These are phyloP conservation scores for Pisolithus microcarpus DNA, from an alignment of 768 basidiomycete species.

Conservation along the genomic window DNA sequence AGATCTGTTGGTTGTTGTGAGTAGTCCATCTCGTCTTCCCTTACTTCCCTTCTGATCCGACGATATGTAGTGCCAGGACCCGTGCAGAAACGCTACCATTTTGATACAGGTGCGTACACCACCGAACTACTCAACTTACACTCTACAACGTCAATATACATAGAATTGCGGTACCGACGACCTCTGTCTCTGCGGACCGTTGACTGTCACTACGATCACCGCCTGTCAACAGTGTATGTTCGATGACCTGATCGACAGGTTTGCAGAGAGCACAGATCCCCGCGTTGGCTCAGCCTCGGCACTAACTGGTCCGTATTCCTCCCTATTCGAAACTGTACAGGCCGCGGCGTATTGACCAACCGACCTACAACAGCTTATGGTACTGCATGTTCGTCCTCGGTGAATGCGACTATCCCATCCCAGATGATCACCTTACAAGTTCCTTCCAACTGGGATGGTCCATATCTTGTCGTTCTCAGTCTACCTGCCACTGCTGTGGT, in stretches of 20 bases:
- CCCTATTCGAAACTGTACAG: too few relatives aligned
- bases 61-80: conserved; percentile 21
- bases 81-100: conserved; percentile 21
- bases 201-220: conserved; percentile 37
- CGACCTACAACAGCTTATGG: conserved; percentile 42
- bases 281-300: conserved; percentile 53
- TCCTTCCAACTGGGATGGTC: conserved; percentile 56
- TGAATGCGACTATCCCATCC: conserved; percentile 34
- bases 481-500: conserved; percentile 36
- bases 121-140: conserved; percentile 19
- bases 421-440: conserved; percentile 36
- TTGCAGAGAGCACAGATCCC: conserved; percentile 42
- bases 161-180: conserved; percentile 37
- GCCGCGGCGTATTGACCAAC: conserved; percentile 5
- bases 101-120: conserved; percentile 20
- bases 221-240: conserved; percentile 68
- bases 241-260: conserved; percentile 41
- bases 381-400: conserved; percentile 33
- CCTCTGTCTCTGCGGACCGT: conserved; percentile 47
- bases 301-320: conserved; percentile 41
- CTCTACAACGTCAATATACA: conserved; percentile 14
- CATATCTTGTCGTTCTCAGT: conserved; percentile 41
- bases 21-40: conserved; percentile 3
- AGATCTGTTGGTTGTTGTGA: conserved; percentile 22
- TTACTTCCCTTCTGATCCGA: not conserved